Evolutionary conservation across 371 early-diverging fungal genomes (phyloP), one percentile per base, ranked within the genome.

Genomic region (Syncephalastrum monosporum): DNA sequence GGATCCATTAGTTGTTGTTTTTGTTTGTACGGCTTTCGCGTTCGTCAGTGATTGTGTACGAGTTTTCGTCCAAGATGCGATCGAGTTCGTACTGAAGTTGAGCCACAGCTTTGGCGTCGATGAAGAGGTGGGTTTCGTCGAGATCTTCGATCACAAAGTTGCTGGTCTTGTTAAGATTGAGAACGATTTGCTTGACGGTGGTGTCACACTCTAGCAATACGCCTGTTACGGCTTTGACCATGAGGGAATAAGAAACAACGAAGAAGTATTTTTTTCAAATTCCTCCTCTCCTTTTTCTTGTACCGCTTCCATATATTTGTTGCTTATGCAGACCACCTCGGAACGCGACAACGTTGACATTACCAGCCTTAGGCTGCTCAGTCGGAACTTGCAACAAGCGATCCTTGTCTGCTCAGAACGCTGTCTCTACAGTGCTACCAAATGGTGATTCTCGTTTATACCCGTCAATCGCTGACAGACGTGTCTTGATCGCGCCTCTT

Each of bases 61-160:
- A 81, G 66, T 90, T 89, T 55, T 86, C 87, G 76, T 92, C 90
- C 49, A 93, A 68, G 54, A 91, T 81, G 55, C 83, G 82, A 51
- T 93, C 91, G 23, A 92, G 76, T 61, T 85, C 83, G 25, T 68
- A 69, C 56, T 87, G 83, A 2, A 92, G 64, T 59, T 83, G 69
- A 14, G 83, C 75, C 1, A 92, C 75, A 53, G 80, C 82, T 7
- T 77, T 74, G 3, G 87, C 75, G 64, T 89, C 89, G 25, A 94
- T 84, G 64, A 93, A 91, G 56, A 93, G 68, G 63, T 94, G 94
- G 0, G 89, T 92, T 3, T 87, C 90, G 75, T 94, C 94, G 41
- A 94, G 75, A 60, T 94, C 93, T 70, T 91, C 90, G 57, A 94
- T 88, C 16, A 94, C 86, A 66, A 94, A 92, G 33, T 89, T 81